These are phyloP conservation scores for Kalanchoe fedtschenkoi DNA, from an alignment of 164 flowering plant genomes.

Conservation along the genomic window DNA sequence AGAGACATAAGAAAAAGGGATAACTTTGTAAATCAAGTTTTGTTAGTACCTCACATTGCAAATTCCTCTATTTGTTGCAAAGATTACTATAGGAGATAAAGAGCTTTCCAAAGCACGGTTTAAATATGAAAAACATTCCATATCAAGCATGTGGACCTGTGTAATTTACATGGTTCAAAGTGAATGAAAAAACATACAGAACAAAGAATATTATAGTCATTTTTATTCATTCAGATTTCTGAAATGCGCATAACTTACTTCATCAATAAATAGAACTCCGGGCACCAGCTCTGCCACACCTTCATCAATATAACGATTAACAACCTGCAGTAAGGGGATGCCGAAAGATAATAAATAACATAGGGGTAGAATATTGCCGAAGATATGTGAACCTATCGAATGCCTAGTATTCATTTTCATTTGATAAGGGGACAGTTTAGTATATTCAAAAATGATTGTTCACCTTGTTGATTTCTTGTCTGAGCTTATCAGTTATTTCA, in stretches of 20 bases:
- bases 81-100: constrained; percentile 65
- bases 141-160: constrained; percentile 96
- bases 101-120: constrained; percentile 95
- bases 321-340: constrained; percentile 42
- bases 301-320: constrained; percentile 80
- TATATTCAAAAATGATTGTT: background rate
- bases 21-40: no score
- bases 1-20: no score
- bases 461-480: constrained; percentile 94
- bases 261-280: constrained; percentile 81
- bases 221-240: background rate
- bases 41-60: constrained; percentile 64
- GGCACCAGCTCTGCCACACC: constrained; percentile 99
- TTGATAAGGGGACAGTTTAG: background rate
- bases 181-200: background rate
- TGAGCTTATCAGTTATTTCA: constrained; percentile 88
- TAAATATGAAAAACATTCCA: constrained; percentile 92
- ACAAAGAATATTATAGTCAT: background rate
- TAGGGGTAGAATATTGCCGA: background rate
- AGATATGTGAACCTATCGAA: no score
- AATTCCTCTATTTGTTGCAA: constrained; percentile 77
- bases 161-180: background rate
- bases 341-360: background rate
- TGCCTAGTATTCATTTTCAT: no score
- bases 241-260: constrained; percentile 18